phyloP scores from a whole-genome alignment of 2,329 filamentous ascomycete genomes.

The Thielaviopsis cerberus region DNA sequence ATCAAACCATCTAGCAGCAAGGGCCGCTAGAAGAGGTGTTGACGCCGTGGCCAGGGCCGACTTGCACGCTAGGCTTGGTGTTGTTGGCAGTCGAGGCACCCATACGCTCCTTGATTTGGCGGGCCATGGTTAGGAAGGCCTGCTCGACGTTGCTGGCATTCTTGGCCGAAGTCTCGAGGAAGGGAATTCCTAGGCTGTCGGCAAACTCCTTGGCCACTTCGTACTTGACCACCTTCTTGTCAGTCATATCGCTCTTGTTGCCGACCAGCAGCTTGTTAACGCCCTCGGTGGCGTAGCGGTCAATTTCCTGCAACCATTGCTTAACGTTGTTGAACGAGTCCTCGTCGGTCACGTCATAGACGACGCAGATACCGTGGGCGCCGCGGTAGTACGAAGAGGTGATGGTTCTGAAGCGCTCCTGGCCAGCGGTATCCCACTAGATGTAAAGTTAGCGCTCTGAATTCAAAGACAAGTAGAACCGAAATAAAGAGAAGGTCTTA shows the following conservation, averaged over 20 bases:
- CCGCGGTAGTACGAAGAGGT: conserved; percentile 99
- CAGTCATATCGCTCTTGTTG: conserved; percentile 99
- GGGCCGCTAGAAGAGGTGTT: conserved; percentile 68
- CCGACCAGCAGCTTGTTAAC: conserved; percentile 98
- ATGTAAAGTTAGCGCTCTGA: background rate
- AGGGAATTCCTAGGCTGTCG: conserved; percentile 94
- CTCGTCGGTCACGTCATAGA: conserved; percentile 99
- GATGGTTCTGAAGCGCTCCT: conserved; percentile 99
- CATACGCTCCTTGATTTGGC: conserved; percentile 99
- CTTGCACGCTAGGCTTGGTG: conserved; percentile 95
- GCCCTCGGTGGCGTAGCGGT: conserved; percentile 95
- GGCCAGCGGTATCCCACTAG: conserved; percentile 96
- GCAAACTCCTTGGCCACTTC: conserved; percentile 99
- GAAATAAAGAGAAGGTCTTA: conserved; percentile 27
- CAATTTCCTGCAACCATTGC: conserved; percentile 99
- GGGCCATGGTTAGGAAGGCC: conserved; percentile 98
- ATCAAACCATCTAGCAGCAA: conserved; percentile 54
- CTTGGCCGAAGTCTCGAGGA: conserved; percentile 99
- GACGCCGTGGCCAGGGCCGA: conserved; percentile 85
- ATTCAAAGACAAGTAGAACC: background rate
- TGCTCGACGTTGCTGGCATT: conserved; percentile 99
- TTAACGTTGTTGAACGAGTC: conserved; percentile 99
- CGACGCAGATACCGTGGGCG: conserved; percentile 96
- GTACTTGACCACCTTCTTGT: conserved; percentile 99
- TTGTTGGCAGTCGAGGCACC: conserved; percentile 87